Conservation (phyloP, 2,329 filamentous ascomycete genomes). For the Ilyonectria destructans region DNA sequence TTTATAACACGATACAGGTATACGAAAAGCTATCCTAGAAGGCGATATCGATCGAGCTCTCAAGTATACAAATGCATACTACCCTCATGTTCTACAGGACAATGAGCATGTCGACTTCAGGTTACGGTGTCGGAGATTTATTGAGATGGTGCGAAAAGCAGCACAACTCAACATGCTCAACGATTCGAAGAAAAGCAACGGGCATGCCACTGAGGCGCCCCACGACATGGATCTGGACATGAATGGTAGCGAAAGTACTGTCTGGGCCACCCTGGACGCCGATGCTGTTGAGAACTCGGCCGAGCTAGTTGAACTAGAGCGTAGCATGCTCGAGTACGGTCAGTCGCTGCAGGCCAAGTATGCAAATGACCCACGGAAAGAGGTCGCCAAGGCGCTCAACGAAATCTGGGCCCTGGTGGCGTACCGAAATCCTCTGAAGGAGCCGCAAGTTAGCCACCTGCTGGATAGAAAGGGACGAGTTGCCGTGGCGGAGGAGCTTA, state of each 20-base stretch:
- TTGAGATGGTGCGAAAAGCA: constrained; percentile 90
- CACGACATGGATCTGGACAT: constrained; percentile 72
- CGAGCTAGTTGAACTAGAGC: constrained; percentile 68
- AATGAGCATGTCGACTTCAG: constrained; percentile 92
- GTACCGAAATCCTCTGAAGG: constrained; percentile 85
- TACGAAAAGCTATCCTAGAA: constrained; percentile 88
- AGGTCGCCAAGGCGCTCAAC: constrained; percentile 81
- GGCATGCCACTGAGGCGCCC: constrained; percentile 59
- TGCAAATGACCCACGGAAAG: constrained; percentile 77
- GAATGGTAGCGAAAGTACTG: constrained; percentile 60
- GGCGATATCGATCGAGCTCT: constrained; percentile 94
- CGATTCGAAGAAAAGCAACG: constrained; percentile 61
- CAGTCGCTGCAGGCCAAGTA: constrained; percentile 86
- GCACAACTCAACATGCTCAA: constrained; percentile 74
- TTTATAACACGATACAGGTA: constrained; percentile 69
- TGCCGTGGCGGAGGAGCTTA: constrained; percentile 91
- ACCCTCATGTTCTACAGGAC: constrained; percentile 84
- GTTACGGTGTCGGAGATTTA: constrained; percentile 90
- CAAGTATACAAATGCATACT: constrained; percentile 84
- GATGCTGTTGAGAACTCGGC: constrained; percentile 61
- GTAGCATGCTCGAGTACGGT: constrained; percentile 84
- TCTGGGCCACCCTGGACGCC: constrained; percentile 59
- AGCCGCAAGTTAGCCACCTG: constrained; percentile 81
- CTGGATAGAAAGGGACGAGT: constrained; percentile 83
- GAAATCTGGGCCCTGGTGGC: constrained; percentile 93